phyloP scores from a whole-genome alignment of 805 yeast genomes.

The Ogataea haglerorum region DNA sequence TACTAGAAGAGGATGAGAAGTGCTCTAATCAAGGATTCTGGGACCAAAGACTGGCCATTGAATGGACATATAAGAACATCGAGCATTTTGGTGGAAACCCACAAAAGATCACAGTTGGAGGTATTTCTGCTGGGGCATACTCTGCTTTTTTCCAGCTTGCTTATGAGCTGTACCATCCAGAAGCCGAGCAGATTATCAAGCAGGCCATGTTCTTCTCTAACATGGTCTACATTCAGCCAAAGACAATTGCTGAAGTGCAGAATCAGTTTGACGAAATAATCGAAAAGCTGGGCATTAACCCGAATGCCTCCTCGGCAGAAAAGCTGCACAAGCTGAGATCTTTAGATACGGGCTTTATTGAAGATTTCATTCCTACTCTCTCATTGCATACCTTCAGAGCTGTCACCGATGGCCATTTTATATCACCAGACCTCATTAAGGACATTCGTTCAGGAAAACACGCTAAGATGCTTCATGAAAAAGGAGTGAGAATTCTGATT shows the following conservation, averaged over 20 bases:
- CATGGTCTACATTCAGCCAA: constrained; percentile 38
- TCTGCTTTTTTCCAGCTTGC: constrained; percentile 41
- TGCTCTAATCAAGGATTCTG: constrained; percentile 38
- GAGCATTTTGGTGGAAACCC: constrained; percentile 46
- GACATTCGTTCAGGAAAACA: constrained; percentile 33
- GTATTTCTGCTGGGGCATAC: constrained; percentile 47
- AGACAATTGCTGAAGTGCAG: constrained; percentile 33
- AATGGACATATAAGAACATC: constrained; percentile 45
- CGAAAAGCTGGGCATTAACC: constrained; percentile 18
- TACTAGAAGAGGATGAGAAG: constrained; percentile 31
- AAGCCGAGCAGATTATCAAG: constrained; percentile 38
- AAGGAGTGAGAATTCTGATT: constrained; percentile 25
- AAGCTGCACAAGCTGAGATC: constrained; percentile 6
- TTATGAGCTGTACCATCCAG: constrained; percentile 41
- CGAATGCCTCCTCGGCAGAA: not conserved
- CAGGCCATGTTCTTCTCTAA: constrained; percentile 36
- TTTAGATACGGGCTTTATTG: constrained; percentile 11
- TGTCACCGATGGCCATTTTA: constrained; percentile 38
- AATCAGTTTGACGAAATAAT: constrained; percentile 37
- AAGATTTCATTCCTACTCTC: constrained; percentile 22
- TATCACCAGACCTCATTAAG: constrained; percentile 28
- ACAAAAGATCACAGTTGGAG: constrained; percentile 40
- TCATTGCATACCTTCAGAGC: constrained; percentile 34
- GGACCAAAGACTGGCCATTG: constrained; percentile 45
- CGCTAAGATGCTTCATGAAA: constrained; percentile 22